Conservation (phyloP, 2,329 filamentous ascomycete genomes). For the Pestalotiopsis sp. region DNA sequence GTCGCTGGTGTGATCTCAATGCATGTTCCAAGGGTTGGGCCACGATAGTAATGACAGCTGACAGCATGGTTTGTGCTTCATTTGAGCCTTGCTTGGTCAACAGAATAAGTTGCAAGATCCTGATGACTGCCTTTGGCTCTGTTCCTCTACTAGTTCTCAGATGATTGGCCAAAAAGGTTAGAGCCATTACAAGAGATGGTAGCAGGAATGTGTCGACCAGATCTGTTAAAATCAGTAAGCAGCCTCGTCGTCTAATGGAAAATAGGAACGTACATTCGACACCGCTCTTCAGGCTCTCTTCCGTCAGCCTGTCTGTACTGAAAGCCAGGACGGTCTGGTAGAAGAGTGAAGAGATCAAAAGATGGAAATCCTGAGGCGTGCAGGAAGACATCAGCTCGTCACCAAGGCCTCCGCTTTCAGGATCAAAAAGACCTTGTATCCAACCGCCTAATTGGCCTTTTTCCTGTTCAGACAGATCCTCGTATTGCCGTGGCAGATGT, state of each 20-base stretch:
- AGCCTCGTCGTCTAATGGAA: constrained; percentile 17
- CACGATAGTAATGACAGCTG: constrained; percentile 70
- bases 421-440: constrained; percentile 77
- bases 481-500: constrained; percentile 55
- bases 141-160: constrained; percentile 65
- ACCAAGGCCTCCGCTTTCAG: constrained; percentile 70
- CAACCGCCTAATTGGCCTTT: constrained; percentile 69
- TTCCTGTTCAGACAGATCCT: constrained; percentile 66
- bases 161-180: constrained; percentile 71
- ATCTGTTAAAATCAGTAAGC: constrained; percentile 44
- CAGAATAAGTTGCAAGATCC: constrained; percentile 73
- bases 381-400: constrained; percentile 84
- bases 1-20: constrained; percentile 66
- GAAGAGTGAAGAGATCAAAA: constrained; percentile 76
- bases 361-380: constrained; percentile 80
- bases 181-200: constrained; percentile 74
- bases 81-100: constrained; percentile 69
- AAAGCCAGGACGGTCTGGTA: constrained; percentile 74
- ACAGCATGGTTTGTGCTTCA: constrained; percentile 72
- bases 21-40: constrained; percentile 69
- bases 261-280: constrained; percentile 65
- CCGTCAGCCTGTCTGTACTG: constrained; percentile 63
- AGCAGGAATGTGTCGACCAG: constrained; percentile 78
- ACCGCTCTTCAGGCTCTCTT: constrained; percentile 73
- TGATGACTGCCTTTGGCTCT: constrained; percentile 69